Conservation (phyloP, 2,329 filamentous ascomycete genomes). For the Helicocarpus griseus region DNA sequence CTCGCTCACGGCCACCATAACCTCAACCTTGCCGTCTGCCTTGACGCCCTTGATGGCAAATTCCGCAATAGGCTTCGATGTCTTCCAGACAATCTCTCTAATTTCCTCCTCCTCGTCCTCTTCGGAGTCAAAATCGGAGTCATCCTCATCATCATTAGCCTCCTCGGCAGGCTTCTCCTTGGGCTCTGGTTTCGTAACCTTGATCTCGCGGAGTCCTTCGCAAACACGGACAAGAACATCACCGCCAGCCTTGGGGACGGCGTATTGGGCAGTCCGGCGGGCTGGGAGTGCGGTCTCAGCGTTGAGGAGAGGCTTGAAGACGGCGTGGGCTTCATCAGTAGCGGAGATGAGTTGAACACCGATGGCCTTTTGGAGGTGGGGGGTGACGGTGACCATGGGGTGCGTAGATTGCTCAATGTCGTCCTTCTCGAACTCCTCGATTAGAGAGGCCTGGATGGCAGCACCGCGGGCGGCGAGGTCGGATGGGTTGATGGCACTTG, state of each 20-base stretch:
- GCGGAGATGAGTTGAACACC: constrained; percentile 60
- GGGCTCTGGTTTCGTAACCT: constrained; percentile 78
- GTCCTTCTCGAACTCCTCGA: constrained; percentile 85
- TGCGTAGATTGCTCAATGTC: constrained; percentile 96
- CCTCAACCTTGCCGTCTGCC: constrained; percentile 84
- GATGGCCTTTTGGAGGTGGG: constrained; percentile 79
- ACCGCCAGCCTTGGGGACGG: constrained; percentile 68
- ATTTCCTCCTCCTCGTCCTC: constrained; percentile 70
- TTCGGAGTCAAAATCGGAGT: constrained; percentile 53
- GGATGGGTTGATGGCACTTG: constrained; percentile 80
- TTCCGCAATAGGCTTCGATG: constrained; percentile 73
- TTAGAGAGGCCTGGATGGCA: constrained; percentile 86
- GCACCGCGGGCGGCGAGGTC: constrained; percentile 83
- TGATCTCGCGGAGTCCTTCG: constrained; percentile 85
- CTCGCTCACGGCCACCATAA: constrained; percentile 76
- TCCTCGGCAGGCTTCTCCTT: constrained; percentile 53
- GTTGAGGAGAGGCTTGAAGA: constrained; percentile 72
- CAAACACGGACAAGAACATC: constrained; percentile 81
- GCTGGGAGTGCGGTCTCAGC: constrained; percentile 85
- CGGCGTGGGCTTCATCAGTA: constrained; percentile 44
- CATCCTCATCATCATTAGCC: constrained; percentile 46
- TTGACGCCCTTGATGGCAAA: constrained; percentile 73
- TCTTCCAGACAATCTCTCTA: constrained; percentile 87
- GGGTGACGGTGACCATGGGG: constrained; percentile 85
- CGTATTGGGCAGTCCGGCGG: constrained; percentile 70